Percentiles rank a stretch among this genome's conserved stretches.
Conservation (phyloP, 1,139 yeast genomes). For the Protomyces gravidus region DNA sequence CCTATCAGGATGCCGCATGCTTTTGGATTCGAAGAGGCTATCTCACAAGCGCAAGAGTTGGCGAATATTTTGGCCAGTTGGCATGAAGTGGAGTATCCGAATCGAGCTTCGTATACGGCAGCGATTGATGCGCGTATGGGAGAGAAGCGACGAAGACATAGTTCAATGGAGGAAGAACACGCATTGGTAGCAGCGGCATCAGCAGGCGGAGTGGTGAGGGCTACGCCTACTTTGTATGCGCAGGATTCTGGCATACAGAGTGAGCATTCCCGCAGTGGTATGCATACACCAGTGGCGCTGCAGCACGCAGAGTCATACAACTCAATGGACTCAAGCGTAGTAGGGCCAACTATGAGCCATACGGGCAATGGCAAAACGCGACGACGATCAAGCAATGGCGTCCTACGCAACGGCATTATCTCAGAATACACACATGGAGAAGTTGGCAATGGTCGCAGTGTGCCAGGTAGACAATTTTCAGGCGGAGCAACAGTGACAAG, state of each 20-base stretch:
- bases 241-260: not conserved
- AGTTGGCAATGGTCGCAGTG: too few relatives aligned
- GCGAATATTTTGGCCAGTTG: conserved; percentile 29
- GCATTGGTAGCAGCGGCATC: too few relatives aligned
- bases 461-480: too few relatives aligned
- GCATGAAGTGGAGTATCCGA: conserved; percentile 26
- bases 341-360: not conserved
- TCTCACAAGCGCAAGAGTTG: conserved; percentile 31
- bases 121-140: not conserved
- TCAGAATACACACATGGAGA: too few relatives aligned
- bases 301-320: not conserved
- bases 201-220: too few relatives aligned
- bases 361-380: not conserved
- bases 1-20: conserved; percentile 5
- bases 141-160: too few relatives aligned
- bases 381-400: not conserved
- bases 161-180: too few relatives aligned
- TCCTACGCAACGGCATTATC: too few relatives aligned
- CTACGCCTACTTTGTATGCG: not conserved
- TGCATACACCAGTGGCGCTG: not conserved
- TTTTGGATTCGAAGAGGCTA: conserved; percentile 31
- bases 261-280: not conserved
- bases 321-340: not conserved
- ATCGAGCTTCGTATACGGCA: too few relatives aligned
- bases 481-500: too few relatives aligned